These are phyloP conservation scores for Lomentospora prolificans DNA, from an alignment of 2,329 filamentous ascomycete genomes.

Conservation along the genomic window DNA sequence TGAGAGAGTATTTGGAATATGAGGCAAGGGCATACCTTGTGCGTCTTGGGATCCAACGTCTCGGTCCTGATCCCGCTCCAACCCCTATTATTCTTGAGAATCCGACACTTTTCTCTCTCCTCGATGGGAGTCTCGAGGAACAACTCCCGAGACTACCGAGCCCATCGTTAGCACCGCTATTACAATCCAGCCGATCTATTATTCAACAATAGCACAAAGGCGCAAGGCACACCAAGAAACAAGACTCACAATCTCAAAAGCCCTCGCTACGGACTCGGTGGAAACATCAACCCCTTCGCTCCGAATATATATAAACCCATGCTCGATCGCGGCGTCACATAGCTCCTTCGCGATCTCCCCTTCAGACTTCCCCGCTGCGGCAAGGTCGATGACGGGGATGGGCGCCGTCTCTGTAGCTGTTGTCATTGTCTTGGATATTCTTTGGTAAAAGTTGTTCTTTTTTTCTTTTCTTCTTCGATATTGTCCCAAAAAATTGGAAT, in stretches of 20 bases:
- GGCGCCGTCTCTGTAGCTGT: constrained; percentile 20
- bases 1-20: neutral
- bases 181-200: too few relatives aligned
- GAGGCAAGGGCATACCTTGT: constrained; percentile 48
- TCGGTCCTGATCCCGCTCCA: constrained; percentile 86
- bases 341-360: constrained; percentile 54
- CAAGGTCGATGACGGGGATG: constrained; percentile 80
- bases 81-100: constrained; percentile 72
- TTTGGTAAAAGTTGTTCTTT: neutral
- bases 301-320: constrained; percentile 85
- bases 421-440: neutral
- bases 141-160: constrained; percentile 58
- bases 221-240: neutral
- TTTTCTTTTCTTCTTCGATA: neutral
- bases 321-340: constrained; percentile 68
- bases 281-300: constrained; percentile 64
- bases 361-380: constrained; percentile 42
- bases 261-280: constrained; percentile 52
- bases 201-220: neutral
- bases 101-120: constrained; percentile 66
- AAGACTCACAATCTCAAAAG: constrained; percentile 60
- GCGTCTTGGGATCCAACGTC: constrained; percentile 73
- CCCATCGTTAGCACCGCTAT: too few relatives aligned
- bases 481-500: too few relatives aligned
- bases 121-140: constrained; percentile 56